Percentiles rank a stretch among this genome's conserved stretches.
These are phyloP conservation scores for Mortierella polycephala DNA, from an alignment of 371 early-diverging fungal species.

Conservation along the genomic window DNA sequence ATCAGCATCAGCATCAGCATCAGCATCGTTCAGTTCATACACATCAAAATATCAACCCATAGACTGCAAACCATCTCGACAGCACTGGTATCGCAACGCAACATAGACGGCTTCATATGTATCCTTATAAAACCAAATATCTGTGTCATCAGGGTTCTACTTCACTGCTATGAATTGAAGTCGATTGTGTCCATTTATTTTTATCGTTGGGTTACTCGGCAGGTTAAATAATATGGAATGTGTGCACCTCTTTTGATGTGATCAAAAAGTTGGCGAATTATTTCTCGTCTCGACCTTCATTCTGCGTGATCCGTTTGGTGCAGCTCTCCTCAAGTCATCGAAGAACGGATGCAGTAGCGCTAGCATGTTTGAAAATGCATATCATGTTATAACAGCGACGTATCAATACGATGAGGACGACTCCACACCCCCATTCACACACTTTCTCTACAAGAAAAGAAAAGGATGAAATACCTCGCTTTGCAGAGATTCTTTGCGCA, in stretches of 20 bases:
- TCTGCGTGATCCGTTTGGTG: background rate
- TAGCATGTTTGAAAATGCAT: background rate
- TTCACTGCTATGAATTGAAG: too few species aligned
- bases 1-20: background rate
- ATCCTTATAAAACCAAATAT: too few species aligned
- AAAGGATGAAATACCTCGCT: too few species aligned
- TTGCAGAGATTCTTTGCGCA: too few species aligned
- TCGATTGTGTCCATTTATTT: background rate
- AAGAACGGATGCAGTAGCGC: conserved; percentile 77
- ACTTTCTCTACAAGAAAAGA: too few species aligned
- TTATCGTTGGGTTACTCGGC: background rate
- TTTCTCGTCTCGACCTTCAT: conserved; percentile 4
- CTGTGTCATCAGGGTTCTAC: too few species aligned
- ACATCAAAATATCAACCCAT: background rate
- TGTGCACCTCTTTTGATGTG: background rate
- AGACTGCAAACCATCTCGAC: background rate
- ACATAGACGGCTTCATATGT: background rate
- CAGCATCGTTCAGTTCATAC: background rate
- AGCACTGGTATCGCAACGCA: too few species aligned
- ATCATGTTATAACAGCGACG: background rate
- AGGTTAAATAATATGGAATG: background rate
- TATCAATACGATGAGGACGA: too few species aligned
- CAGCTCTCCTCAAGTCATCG: background rate
- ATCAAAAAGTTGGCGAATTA: background rate
- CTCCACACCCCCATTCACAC: too few species aligned